A percentile compares a stretch with the other conserved stretches of the same genome.
phyloP scores from a whole-genome alignment of 495 filamentous ascomycete genomes.

The Penicillium parvum region DNA sequence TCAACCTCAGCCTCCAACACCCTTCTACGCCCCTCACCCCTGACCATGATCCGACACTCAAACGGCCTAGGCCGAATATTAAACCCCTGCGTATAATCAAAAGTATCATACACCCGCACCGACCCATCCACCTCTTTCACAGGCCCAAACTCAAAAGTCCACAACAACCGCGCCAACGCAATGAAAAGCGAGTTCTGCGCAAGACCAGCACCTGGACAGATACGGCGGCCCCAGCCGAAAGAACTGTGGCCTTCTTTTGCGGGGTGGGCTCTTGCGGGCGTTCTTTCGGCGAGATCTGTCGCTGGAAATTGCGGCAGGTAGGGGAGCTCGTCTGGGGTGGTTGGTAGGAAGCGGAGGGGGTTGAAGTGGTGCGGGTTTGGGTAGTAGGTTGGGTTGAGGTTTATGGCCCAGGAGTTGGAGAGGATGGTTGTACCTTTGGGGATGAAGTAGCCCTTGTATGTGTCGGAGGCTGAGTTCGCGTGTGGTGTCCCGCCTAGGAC shows the following conservation, averaged over 20 bases:
- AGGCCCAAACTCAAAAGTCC: conserved; percentile 46
- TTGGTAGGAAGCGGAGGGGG: conserved; percentile 40
- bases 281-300: conserved; percentile 4
- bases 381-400: conserved; percentile 37
- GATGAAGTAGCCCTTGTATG: conserved; percentile 45
- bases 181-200: conserved; percentile 49
- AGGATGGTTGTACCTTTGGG: conserved; percentile 42
- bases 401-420: conserved; percentile 43
- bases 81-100: conserved; percentile 23
- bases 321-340: not conserved
- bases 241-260: conserved; percentile 19
- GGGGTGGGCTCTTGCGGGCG: conserved; percentile 7
- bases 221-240: conserved; percentile 19
- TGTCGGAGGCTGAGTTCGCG: conserved; percentile 45
- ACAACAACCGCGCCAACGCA: conserved; percentile 46
- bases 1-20: conserved; percentile 6
- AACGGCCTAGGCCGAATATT: conserved; percentile 19
- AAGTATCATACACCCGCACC: conserved; percentile 14
- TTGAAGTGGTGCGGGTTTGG: conserved; percentile 38
- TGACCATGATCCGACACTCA: conserved; percentile 11
- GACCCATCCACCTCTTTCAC: conserved; percentile 40
- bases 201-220: conserved; percentile 44
- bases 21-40: conserved; percentile 5
- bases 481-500: conserved; percentile 50
- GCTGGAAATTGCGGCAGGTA: conserved; percentile 8